Conservation (phyloP, 192 early-diverging fungal species). For the Mortierella alpina region DNA sequence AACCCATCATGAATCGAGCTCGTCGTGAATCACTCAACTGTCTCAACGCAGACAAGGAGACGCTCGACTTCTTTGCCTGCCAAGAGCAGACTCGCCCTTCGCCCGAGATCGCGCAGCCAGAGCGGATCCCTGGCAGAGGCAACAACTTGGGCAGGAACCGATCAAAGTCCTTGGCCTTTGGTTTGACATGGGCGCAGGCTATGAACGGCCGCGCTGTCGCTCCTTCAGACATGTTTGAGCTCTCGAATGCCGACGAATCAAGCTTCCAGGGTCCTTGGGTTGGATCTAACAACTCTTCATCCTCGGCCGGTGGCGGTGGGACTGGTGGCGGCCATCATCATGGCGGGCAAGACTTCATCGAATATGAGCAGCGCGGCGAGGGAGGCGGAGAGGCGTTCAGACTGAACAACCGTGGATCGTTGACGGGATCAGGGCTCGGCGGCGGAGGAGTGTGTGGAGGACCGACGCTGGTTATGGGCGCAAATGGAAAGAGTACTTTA, state of each 20-base stretch:
- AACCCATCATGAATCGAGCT: constrained; percentile 39
- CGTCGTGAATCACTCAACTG: constrained; percentile 54
- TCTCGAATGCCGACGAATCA: constrained; percentile 24
- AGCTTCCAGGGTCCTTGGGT: constrained; percentile 23
- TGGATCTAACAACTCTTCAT: neutral
- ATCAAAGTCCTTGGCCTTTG: constrained; percentile 43
- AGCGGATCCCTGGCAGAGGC: neutral
- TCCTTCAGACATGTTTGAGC: constrained; percentile 28
- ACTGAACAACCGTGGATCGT: constrained; percentile 19
- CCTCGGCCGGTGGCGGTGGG: neutral
- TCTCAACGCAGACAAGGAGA: constrained; percentile 50
- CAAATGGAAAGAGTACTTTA: neutral
- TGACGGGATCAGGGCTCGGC: constrained; percentile 7
- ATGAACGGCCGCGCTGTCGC: constrained; percentile 41
- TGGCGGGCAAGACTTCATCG: neutral
- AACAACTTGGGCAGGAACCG: constrained; percentile 5
- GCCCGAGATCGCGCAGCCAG: neutral
- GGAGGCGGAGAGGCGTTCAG: neutral
- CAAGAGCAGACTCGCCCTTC: constrained; percentile 42
- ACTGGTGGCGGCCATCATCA: neutral
- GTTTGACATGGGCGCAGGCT: constrained; percentile 49
- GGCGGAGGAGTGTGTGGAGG: constrained; percentile 3
- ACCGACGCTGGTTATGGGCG: neutral
- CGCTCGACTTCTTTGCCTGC: constrained; percentile 43
- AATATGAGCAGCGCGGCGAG: constrained; percentile 3